These are phyloP conservation scores for Penicillium sp. DNA, from an alignment of 2,329 filamentous ascomycete species.

Conservation along the genomic window DNA sequence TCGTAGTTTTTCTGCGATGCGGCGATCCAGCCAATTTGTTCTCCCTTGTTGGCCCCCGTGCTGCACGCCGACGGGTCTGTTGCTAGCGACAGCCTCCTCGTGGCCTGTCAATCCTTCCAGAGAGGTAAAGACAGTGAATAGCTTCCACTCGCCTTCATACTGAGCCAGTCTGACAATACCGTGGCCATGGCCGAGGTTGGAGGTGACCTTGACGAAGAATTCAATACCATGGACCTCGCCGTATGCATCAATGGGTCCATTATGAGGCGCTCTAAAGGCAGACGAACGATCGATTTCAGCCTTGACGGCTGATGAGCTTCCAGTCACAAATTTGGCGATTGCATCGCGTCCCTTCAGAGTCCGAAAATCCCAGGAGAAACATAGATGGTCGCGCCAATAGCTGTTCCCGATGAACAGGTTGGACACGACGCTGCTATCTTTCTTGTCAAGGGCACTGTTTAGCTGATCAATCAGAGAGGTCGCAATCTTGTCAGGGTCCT, in stretches of 20 bases:
- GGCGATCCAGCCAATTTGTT: constrained; percentile 58
- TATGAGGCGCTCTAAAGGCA: constrained; percentile 42
- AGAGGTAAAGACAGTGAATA: constrained; percentile 59
- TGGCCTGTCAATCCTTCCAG: constrained; percentile 52
- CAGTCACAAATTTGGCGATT: constrained; percentile 33
- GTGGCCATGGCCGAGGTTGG: constrained; percentile 50
- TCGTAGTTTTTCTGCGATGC: constrained; percentile 48
- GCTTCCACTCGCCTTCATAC: constrained; percentile 51
- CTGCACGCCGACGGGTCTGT: constrained; percentile 52
- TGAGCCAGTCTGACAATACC: constrained; percentile 53
- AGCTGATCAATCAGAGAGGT: constrained; percentile 35
- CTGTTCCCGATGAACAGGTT: constrained; percentile 48
- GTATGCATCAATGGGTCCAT: constrained; percentile 47
- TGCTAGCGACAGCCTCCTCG: constrained; percentile 47
- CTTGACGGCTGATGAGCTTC: constrained; percentile 42
- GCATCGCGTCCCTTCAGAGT: constrained; percentile 48
- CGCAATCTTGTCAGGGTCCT: constrained; percentile 39
- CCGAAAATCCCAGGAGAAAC: constrained; percentile 52
- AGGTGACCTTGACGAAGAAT: constrained; percentile 54
- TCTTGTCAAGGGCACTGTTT: constrained; percentile 36
- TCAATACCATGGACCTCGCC: constrained; percentile 51
- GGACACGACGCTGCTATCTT: constrained; percentile 33
- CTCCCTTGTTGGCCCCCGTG: constrained; percentile 51
- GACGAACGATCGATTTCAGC: constrained; percentile 48
- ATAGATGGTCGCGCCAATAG: constrained; percentile 58